Evolutionary conservation across 73 alveolate species (phyloP).

Genomic region (Paramecium biaurelia): DNA sequence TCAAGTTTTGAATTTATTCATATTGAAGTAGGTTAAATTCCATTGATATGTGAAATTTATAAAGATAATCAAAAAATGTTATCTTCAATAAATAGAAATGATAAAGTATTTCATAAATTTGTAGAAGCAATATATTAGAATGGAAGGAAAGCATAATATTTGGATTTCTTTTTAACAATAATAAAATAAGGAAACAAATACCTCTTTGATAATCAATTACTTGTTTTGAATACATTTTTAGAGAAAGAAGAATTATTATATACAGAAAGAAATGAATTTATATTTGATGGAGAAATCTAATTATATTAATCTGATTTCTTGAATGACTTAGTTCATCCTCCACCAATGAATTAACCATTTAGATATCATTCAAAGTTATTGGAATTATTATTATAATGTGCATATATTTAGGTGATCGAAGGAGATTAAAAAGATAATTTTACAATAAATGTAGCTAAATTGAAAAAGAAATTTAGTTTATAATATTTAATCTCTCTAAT

Average conservation of each 20-base stretch:
- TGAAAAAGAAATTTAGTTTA: slow-evolving; percentile 10
- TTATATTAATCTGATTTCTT: not conserved
- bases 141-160: slow-evolving; percentile 60
- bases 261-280: slow-evolving; percentile 35
- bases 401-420: slow-evolving; percentile 17
- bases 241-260: slow-evolving; percentile 17
- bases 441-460: slow-evolving; percentile 50
- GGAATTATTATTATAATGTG: slow-evolving; percentile 54
- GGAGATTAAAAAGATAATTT: slow-evolving; percentile 43
- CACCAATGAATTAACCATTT: slow-evolving; percentile 57
- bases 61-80: slow-evolving; percentile 53
- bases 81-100: slow-evolving; percentile 23
- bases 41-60: slow-evolving; percentile 68
- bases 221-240: slow-evolving; percentile 56
- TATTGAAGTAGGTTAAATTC: slow-evolving; percentile 66
- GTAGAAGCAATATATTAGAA: slow-evolving; percentile 11
- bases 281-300: slow-evolving; percentile 19
- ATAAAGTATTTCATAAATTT: slow-evolving; percentile 5
- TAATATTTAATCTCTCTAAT: not conserved
- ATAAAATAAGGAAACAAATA: slow-evolving; percentile 27
- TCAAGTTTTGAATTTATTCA: slow-evolving; percentile 39
- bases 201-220: slow-evolving; percentile 55
- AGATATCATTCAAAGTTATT: slow-evolving; percentile 62
- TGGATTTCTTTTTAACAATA: slow-evolving; percentile 54
- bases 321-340: slow-evolving; percentile 1